Conservation (phyloP, 106 monocot species). For the Agapanthus africanus region DNA sequence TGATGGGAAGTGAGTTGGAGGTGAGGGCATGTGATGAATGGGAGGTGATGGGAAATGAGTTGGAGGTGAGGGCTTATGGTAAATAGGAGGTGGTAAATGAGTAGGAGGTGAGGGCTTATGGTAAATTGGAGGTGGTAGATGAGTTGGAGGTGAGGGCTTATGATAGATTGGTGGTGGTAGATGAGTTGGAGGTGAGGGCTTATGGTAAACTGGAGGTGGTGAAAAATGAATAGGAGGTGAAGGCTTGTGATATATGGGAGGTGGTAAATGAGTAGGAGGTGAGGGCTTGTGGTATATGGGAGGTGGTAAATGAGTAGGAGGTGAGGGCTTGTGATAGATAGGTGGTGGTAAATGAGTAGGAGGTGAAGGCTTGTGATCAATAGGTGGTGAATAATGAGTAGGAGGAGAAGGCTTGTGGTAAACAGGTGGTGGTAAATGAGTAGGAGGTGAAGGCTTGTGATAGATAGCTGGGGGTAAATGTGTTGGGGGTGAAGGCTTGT, state of each 20-base stretch:
- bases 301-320: background rate
- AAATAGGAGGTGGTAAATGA: background rate
- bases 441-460: background rate
- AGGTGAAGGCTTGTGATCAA: background rate
- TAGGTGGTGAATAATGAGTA: background rate
- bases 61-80: too few relatives aligned
- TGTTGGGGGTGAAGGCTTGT: background rate
- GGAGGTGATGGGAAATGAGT: background rate
- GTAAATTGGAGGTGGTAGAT: background rate
- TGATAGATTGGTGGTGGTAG: background rate
- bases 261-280: conserved; percentile 1
- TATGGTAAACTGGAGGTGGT: background rate
- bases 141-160: background rate
- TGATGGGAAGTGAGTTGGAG: too few relatives aligned
- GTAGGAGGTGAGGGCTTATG: background rate
- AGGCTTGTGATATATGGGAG: background rate
- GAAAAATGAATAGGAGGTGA: background rate
- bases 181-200: background rate
- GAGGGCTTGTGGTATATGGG: conserved; percentile 1
- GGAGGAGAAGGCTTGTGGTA: background rate
- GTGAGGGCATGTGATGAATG: background rate
- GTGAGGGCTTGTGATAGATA: background rate
- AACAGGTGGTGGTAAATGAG: background rate
- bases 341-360: too few relatives aligned
- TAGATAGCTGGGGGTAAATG: background rate